Evolutionary conservation across 768 basidiomycete genomes (phyloP).

Genomic region (Trametes elegans): DNA sequence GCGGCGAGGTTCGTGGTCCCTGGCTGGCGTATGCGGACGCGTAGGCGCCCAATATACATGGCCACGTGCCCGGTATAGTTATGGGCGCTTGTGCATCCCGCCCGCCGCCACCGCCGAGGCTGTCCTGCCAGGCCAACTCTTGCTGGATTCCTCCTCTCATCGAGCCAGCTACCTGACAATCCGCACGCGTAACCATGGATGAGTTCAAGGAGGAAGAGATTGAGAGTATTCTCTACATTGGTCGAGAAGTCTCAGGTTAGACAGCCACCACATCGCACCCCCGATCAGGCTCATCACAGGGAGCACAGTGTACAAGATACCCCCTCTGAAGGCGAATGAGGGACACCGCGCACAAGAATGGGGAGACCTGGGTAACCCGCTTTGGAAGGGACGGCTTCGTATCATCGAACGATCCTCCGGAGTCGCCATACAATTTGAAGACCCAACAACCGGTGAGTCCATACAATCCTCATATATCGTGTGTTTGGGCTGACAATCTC

Average conservation of each 20-base stretch:
- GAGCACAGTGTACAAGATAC: conserved; percentile 82
- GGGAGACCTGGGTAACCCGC: conserved; percentile 78
- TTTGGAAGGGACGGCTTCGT: conserved; percentile 92
- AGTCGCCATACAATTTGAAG: conserved; percentile 77
- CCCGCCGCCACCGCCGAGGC: neutral
- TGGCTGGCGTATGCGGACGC: conserved; percentile 1
- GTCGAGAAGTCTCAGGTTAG: conserved; percentile 87
- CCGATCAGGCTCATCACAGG: conserved; percentile 16
- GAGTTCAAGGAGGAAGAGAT: conserved; percentile 59
- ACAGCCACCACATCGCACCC: conserved; percentile 5
- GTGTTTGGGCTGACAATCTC: conserved; percentile 10
- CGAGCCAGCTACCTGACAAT: neutral
- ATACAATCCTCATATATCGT: neutral
- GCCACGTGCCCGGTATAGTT: conserved; percentile 1
- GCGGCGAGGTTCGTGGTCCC: neutral
- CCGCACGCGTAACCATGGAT: conserved; percentile 41
- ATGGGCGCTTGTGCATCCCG: neutral
- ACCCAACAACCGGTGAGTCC: conserved; percentile 67
- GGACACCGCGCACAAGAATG: conserved; percentile 92
- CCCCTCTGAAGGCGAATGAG: conserved; percentile 80
- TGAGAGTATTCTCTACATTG: conserved; percentile 86
- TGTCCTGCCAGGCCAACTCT: neutral
- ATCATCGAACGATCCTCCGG: conserved; percentile 74
- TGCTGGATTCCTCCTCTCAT: neutral
- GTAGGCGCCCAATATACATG: neutral